Percentiles rank a stretch among this genome's conserved stretches.
Conservation (phyloP, 2,329 filamentous ascomycete genomes). For the Aspergillus pseudonomiae region DNA sequence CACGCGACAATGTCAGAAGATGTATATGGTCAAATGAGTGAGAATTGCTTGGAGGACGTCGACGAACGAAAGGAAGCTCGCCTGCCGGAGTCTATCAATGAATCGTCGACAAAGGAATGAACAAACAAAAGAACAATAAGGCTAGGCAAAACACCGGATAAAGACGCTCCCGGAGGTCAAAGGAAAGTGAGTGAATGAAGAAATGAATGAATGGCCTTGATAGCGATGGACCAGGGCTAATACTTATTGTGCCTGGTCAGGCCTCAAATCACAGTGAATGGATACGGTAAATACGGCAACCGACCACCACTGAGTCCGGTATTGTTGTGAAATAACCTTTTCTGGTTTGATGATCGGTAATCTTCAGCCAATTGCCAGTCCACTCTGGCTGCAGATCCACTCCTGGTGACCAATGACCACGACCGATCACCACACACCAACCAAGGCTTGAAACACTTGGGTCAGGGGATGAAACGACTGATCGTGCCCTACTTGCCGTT, state of each 20-base stretch:
- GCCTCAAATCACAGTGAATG: background rate
- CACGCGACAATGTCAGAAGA: conserved; percentile 20
- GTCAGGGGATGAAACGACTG: conserved; percentile 15
- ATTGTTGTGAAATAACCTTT: conserved; percentile 3
- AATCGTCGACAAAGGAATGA: background rate
- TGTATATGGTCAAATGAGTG: background rate
- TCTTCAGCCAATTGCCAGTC: background rate
- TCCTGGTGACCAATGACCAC: conserved; percentile 8
- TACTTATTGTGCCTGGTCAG: background rate
- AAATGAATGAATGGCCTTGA: background rate
- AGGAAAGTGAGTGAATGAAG: background rate
- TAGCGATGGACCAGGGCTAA: background rate
- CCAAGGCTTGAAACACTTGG: conserved; percentile 14
- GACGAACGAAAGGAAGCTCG: background rate
- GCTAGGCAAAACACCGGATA: background rate
- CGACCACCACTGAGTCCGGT: background rate
- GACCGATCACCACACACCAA: background rate
- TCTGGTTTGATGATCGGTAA: conserved; percentile 1
- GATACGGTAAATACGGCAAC: background rate
- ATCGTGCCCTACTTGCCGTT: conserved; percentile 10
- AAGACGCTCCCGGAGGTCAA: background rate
- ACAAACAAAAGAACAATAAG: background rate
- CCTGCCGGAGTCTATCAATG: background rate
- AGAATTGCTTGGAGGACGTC: background rate
- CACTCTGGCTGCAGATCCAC: background rate